Evolutionary conservation across 257 asterid genomes (phyloP), one percentile per base, ranked within the genome.

Genomic region (Capsicum chinense): DNA sequence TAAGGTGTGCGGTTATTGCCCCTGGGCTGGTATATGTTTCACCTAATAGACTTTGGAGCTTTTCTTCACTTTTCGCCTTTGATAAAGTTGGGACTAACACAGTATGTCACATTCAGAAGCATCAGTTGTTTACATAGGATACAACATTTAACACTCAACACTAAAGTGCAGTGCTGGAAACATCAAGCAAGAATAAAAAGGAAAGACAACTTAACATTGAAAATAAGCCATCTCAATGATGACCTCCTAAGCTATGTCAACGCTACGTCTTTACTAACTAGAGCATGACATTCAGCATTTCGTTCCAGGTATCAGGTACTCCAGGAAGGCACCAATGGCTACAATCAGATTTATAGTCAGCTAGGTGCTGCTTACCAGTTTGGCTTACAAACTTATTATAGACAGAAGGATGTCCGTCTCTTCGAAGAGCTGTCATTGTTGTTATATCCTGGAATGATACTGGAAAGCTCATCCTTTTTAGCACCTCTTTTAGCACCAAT

Each of bases 311-410:
- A 87, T 95, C 99, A n/a, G 97, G 98, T 59, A 95, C 97, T 9
- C 98, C 99, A 58, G 98, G 99, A 44, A 95, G 90, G 84, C 99
- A 95, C 97, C 99, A 95, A 73, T 95, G 99, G 82, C 98, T 95
- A 50, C 99, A 95, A 14, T 95, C 99, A 33, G 94, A 89, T 63
- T 78, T 83, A 56, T 83, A 85, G 52, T 84, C 92, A 89, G 85
- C 90, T 10, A 82, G 9, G 74, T 79, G 91, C 70, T 88, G 90
- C 80, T 89, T 87, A 47, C 86, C 88, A 74, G 90, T 92, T 79
- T 88, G 93, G 39, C 94, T 92, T 17, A 87, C 47, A 3, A 88
- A 91, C 19, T 87, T 84, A 21, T 87, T 88, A 19, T 95, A 95
- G n/a, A 94, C 85, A 33, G 98, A 95, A n/a, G 99, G 99, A 88